Conservation (phyloP, 805 yeast genomes). For the Yamadazyma sp. region DNA sequence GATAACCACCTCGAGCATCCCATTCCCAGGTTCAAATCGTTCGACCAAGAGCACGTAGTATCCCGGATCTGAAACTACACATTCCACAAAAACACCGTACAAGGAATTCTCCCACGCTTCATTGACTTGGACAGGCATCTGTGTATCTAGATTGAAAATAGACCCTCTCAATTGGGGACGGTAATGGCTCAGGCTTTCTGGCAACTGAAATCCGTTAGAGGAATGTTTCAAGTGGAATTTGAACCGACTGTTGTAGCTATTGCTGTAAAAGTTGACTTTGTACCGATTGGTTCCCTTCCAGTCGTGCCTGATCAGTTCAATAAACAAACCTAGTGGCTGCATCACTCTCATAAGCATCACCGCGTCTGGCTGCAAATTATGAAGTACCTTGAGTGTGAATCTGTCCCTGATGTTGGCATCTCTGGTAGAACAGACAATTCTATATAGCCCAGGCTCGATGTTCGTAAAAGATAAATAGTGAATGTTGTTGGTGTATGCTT, state of each 20-base stretch:
- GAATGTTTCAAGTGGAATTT: constrained; percentile 28
- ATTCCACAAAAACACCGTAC: constrained; percentile 45
- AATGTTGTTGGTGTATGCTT: constrained; percentile 31
- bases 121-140: constrained; percentile 33
- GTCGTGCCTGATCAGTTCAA: constrained; percentile 16
- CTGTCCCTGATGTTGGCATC: constrained; percentile 26
- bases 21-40: constrained; percentile 49
- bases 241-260: constrained; percentile 21
- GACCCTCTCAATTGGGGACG: constrained; percentile 50
- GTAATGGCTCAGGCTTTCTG: constrained; percentile 26
- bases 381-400: constrained; percentile 27
- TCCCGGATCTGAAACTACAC: constrained; percentile 24
- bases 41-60: constrained; percentile 45
- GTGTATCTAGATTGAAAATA: constrained; percentile 31
- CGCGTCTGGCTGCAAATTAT: neutral
- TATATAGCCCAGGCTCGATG: constrained; percentile 39
- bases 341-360: constrained; percentile 15
- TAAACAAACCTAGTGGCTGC: constrained; percentile 37
- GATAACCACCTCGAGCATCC: constrained; percentile 35
- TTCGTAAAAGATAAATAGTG: constrained; percentile 19
- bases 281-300: constrained; percentile 45
- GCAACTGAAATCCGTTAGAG: constrained; percentile 10
- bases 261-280: constrained; percentile 28
- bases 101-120: constrained; percentile 41
- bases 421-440: constrained; percentile 48